Base-by-base conservation (phyloP, 768 basidiomycete species). In the Boletus rubescentipes region DNA sequence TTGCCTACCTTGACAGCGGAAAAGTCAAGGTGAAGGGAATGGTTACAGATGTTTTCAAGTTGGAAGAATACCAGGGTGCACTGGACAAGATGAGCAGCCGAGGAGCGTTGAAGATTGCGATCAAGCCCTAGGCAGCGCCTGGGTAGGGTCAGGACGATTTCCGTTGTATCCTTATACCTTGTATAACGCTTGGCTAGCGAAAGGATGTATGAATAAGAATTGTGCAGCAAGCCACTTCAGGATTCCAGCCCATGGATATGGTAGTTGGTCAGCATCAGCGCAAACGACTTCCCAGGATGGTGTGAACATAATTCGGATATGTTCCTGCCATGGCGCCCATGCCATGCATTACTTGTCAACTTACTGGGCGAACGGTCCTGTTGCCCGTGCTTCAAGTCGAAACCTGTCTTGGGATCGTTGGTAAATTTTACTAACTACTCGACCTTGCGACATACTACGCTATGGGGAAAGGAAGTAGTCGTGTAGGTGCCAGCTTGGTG, bases 1-100 rank as follows among this genome's bases (percentile, higher is more conserved):
- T 96, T 34, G 89, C 85, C 12, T 94, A 94, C 68, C 83, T 96
- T 18, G 93, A 96, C 62, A 83, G 84, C 58, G 89, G 90, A 8
- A 93, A 92, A 73, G 77, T 94, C 63, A 87, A 77, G 50, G 81
- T 88, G 21, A 85, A 87, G 68, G 89, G 88, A n/a, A 89, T 92
- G 77, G 87, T 90, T 26, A 78, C 85, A 8, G 81, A 89, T 61
- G 66, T 82, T 14, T 89, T 80, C 72, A 82, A 81, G 59, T 68
- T 90, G 49, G 83, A 85, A 47, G 82, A 89, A 47, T 89, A 81
- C 67, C 85, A 88, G 67, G 72, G 74, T 21, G 88, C 87, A 4
- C 70, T 91, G 51, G 81, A 89, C 67, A 87, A 86, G 73, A 86
- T 89, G 85, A 81, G 72, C 59, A 83, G 79, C 57, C 76, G 84